Evolutionary conservation across 345 rosid species (phyloP), one percentile per base, ranked within the genome.

Genomic region (Bretschneidera sinensis): DNA sequence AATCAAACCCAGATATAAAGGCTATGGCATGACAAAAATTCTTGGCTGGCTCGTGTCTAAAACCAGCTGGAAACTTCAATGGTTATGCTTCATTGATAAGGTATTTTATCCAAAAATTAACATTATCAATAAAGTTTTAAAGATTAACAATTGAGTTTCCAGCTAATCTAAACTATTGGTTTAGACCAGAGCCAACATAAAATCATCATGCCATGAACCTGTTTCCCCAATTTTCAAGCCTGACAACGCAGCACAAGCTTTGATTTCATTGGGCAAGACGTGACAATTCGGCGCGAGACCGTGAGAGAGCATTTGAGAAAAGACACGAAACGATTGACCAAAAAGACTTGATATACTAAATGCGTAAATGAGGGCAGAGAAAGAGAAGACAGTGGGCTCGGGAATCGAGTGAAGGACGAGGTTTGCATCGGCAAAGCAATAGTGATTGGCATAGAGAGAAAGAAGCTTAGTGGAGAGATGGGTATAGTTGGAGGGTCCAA

Each of bases 261-360:
- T 78, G 75, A 72, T 62, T 55, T 76, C 28, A 59, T 70, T 78
- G 23, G 85, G 83, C 47, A 83, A 63, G 28, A 80, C 59, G 48
- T 62, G 79, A 13, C 21, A 51, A 62, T 78, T 78, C 0, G 79
- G 78, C 45, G 66, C 35, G 60, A 80, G 23, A 51, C 76, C 78
- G 43, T 54, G 68, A 57, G 80, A 68, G 9, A 81, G 55, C 83
- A 81, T 75, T 31, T 64, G 76, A 62, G 76, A 55, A 31, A 81
- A 75, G 23, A 81, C 66, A 8, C 67, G 31, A 24, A 81, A 62
- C 34, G 77, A 76, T 31, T 57, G 65, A n/a, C 54, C 43, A 48
- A 65, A 78, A 50, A 55, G 73, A 67, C 65, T 73, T 21, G 67
- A 55, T 13, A 63, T 70, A 0, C 78, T 70, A 6, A 75, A 72